These are phyloP conservation scores for Heterobasidion occidentale DNA, from an alignment of 1,284 basidiomycete species.

Conservation along the genomic window DNA sequence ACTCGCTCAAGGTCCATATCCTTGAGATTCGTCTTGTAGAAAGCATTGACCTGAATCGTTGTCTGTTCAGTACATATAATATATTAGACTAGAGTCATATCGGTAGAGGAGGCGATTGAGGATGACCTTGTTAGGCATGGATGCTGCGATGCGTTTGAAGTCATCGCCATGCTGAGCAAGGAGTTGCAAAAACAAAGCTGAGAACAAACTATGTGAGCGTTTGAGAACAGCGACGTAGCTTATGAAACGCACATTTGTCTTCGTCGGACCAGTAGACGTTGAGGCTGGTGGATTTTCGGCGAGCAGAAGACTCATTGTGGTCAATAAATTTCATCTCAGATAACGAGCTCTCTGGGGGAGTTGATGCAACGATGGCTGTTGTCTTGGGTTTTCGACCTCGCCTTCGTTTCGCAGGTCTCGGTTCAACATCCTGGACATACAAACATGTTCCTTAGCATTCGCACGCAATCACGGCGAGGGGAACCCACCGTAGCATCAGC, in stretches of 20 bases:
- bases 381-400: slow-evolving; percentile 7
- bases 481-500: slow-evolving; percentile 24
- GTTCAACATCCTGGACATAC: slow-evolving; percentile 15
- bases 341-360: slow-evolving; percentile 22
- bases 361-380: background rate
- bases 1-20: slow-evolving; percentile 37
- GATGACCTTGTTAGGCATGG: slow-evolving; percentile 65
- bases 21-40: slow-evolving; percentile 42
- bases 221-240: slow-evolving; percentile 12
- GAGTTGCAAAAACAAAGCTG: slow-evolving; percentile 55
- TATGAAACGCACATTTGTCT: slow-evolving; percentile 44
- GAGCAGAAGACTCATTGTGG: slow-evolving; percentile 22
- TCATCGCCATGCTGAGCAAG: slow-evolving; percentile 67
- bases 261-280: slow-evolving; percentile 43
- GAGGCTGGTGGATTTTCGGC: slow-evolving; percentile 26
- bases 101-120: background rate
- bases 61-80: slow-evolving; percentile 34
- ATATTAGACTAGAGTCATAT: slow-evolving; percentile 2
- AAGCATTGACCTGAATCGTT: slow-evolving; percentile 69
- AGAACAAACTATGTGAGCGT: slow-evolving; percentile 20
- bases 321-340: slow-evolving; percentile 21
- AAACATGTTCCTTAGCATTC: background rate
- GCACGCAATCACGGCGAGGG: background rate
- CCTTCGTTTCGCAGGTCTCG: slow-evolving; percentile 22
- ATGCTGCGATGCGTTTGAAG: slow-evolving; percentile 67